Evolutionary conservation across 352 stramenopile genomes (phyloP).

Genomic region (Pythium periplocum): DNA sequence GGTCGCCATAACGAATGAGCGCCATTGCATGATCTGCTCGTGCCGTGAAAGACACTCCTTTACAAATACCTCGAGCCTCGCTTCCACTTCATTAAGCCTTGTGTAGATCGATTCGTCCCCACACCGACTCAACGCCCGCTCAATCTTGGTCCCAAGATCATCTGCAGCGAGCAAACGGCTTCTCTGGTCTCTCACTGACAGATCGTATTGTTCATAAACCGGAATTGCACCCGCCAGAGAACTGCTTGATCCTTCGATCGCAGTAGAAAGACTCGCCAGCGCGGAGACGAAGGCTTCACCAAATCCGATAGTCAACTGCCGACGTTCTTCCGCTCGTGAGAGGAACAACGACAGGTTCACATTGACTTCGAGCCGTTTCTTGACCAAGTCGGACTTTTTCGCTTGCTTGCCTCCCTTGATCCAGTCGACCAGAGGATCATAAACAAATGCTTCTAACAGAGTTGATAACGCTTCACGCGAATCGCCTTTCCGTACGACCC

Average conservation of each 20-base stretch:
- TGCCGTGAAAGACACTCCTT: constrained; percentile 45
- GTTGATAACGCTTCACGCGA: constrained; percentile 67
- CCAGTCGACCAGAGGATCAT: constrained; percentile 83
- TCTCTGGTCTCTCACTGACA: neutral
- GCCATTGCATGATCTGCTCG: constrained; percentile 30
- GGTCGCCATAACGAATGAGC: constrained; percentile 16
- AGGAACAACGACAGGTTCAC: constrained; percentile 85
- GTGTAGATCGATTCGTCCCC: neutral
- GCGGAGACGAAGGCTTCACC: constrained; percentile 24
- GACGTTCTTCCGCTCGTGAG: constrained; percentile 69
- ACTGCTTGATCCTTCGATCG: no score
- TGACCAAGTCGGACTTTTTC: constrained; percentile 16
- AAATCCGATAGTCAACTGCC: constrained; percentile 53
- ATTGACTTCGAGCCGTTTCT: constrained; percentile 74
- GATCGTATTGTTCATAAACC: neutral
- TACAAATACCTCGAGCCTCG: constrained; percentile 29
- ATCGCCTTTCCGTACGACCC: constrained; percentile 53
- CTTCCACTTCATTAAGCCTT: constrained; percentile 8
- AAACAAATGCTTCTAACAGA: constrained; percentile 83
- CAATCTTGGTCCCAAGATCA: constrained; percentile 1
- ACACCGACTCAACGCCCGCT: no score
- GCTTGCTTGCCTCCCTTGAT: constrained; percentile 13
- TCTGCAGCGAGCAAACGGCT: neutral
- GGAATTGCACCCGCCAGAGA: no score
- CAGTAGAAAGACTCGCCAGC: neutral